phyloP scores from a whole-genome alignment of 257 asterid genomes.

The Verbena officinalis region DNA sequence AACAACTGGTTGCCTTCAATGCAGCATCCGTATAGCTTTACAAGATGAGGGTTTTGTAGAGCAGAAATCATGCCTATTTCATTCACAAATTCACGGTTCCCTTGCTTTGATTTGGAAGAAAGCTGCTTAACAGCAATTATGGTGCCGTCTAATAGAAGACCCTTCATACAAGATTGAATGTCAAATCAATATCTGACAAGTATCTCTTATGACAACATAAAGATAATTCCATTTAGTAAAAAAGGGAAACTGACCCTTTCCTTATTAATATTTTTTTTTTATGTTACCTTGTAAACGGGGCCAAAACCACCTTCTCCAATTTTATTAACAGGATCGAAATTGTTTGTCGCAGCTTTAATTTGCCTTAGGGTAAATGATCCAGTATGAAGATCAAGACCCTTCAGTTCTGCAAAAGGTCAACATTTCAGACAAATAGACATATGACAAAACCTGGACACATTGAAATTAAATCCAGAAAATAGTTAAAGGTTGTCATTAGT shows the following conservation, averaged over 20 bases:
- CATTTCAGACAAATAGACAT: background rate
- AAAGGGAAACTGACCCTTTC: background rate
- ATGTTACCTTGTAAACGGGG: conserved; percentile 56
- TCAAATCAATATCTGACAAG: conserved; percentile 1
- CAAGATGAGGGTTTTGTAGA: conserved; percentile 64
- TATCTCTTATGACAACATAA: background rate
- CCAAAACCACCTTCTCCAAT: conserved; percentile 80
- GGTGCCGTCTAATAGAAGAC: conserved; percentile 49
- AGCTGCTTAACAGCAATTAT: conserved; percentile 64
- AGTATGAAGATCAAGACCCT: conserved; percentile 51
- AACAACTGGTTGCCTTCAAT: conserved; percentile 57
- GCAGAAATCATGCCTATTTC: conserved; percentile 72
- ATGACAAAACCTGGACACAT: background rate
- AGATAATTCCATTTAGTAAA: background rate
- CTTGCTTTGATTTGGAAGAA: conserved; percentile 64
- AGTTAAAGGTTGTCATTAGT: background rate
- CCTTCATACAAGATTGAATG: conserved; percentile 35
- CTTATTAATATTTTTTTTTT: background rate
- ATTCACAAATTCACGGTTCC: conserved; percentile 58
- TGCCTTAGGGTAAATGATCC: conserved; percentile 50
- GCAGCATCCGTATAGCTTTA: conserved; percentile 61
- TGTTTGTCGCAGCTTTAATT: conserved; percentile 58
- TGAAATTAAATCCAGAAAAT: background rate
- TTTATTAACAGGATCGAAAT: conserved; percentile 59
- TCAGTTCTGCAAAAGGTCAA: conserved; percentile 37